phyloP scores from a whole-genome alignment of 169 alveolate genomes.

The Plasmodium sp. region DNA sequence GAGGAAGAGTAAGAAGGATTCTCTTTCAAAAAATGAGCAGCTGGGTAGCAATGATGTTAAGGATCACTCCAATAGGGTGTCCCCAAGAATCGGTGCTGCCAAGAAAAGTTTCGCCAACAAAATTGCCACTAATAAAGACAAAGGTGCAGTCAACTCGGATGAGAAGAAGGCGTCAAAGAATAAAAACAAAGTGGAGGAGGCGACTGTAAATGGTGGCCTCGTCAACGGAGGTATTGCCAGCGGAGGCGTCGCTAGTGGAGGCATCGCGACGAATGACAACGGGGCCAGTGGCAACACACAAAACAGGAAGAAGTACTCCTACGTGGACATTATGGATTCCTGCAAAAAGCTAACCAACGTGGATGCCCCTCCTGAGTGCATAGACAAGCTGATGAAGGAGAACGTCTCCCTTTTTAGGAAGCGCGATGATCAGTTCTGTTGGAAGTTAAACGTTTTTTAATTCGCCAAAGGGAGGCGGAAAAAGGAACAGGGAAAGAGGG shows the following conservation, averaged over 20 bases:
- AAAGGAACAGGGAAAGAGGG: neutral
- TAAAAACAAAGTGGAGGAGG: constrained; percentile 31
- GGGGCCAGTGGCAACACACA: constrained; percentile 5
- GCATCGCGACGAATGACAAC: neutral
- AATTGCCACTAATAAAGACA: constrained; percentile 1
- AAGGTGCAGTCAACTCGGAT: constrained; percentile 9
- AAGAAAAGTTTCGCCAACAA: neutral
- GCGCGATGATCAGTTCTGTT: constrained; percentile 66
- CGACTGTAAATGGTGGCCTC: neutral
- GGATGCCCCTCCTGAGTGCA: constrained; percentile 73
- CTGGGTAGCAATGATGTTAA: neutral
- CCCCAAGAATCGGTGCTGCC: neutral
- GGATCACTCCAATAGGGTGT: neutral
- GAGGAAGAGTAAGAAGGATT: constrained; percentile 12
- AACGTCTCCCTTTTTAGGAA: constrained; percentile 72
- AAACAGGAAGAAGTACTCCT: constrained; percentile 53
- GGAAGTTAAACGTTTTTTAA: constrained; percentile 70
- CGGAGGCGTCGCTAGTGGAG: neutral
- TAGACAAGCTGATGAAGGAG: constrained; percentile 70
- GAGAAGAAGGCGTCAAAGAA: constrained; percentile 17
- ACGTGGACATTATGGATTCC: constrained; percentile 71
- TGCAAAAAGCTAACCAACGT: constrained; percentile 61
- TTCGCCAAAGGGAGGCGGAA: neutral
- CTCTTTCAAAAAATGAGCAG: neutral
- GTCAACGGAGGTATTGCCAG: neutral